A percentile compares a stretch with the other conserved stretches of the same genome.
Conservation (phyloP, 805 yeast genomes). For the Nakazawaea holstii region DNA sequence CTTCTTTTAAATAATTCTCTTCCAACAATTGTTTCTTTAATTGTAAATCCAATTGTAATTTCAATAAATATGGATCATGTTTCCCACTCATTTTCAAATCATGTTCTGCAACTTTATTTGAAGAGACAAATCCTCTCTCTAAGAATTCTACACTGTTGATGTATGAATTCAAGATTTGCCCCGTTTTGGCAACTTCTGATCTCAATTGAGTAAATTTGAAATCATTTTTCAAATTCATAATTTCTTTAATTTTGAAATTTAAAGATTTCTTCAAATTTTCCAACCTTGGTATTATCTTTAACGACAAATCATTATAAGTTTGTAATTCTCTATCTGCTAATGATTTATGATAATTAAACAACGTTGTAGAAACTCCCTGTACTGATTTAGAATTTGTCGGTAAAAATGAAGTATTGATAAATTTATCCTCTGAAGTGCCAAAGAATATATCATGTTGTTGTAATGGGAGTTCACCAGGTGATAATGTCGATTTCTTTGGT, state of each 20-base stretch:
- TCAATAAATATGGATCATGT: conserved; percentile 59
- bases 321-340: conserved; percentile 40
- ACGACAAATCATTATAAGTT: conserved; percentile 45
- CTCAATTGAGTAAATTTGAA: conserved; percentile 53
- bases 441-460: conserved; percentile 30
- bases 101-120: conserved; percentile 23
- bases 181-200: conserved; percentile 59
- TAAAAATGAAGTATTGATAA: conserved; percentile 42
- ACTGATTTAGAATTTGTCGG: conserved; percentile 33
- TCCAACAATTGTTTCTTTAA: conserved; percentile 57
- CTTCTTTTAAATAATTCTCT: conserved; percentile 62
- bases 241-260: conserved; percentile 48
- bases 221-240: conserved; percentile 49
- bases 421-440: conserved; percentile 45
- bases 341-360: conserved; percentile 24
- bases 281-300: conserved; percentile 45
- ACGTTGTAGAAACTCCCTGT: conserved; percentile 25
- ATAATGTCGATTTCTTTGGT: conserved; percentile 1
- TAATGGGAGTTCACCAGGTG: neutral
- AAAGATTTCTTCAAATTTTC: conserved; percentile 51
- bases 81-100: conserved; percentile 17
- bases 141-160: conserved; percentile 37
- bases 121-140: conserved; percentile 28
- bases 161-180: conserved; percentile 45
- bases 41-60: conserved; percentile 59